Evolutionary conservation across 1,139 yeast species (phyloP).

Genomic region (Yamadazyma dushanensis): DNA sequence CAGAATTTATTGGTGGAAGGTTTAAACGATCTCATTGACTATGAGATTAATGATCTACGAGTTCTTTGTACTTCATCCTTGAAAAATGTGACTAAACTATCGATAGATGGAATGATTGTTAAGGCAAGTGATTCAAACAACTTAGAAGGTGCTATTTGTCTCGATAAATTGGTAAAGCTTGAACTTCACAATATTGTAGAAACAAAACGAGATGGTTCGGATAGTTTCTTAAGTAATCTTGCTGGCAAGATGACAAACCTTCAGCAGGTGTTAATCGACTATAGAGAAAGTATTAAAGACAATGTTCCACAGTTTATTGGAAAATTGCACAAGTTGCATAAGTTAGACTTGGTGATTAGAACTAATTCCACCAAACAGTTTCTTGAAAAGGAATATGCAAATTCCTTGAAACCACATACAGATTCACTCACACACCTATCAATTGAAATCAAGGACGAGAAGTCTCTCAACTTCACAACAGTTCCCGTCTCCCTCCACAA

Average conservation of each 20-base stretch:
- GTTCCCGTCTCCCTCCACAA: slow-evolving; percentile 24
- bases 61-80: slow-evolving; percentile 9
- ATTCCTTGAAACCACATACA: slow-evolving; percentile 16
- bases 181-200: slow-evolving; percentile 32
- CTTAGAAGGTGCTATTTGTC: slow-evolving; percentile 22
- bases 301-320: slow-evolving; percentile 40
- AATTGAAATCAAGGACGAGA: slow-evolving; percentile 41
- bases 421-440: slow-evolving; percentile 34
- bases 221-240: slow-evolving; percentile 25
- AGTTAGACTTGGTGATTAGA: slow-evolving; percentile 44
- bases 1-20: slow-evolving; percentile 5
- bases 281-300: slow-evolving; percentile 45
- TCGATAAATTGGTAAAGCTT: slow-evolving; percentile 22
- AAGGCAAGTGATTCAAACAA: slow-evolving; percentile 23
- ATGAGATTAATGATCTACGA: slow-evolving; percentile 9
- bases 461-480: slow-evolving; percentile 26
- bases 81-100: slow-evolving; percentile 21
- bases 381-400: slow-evolving; percentile 7
- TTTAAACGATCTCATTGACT: slow-evolving; percentile 6
- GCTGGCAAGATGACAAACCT: slow-evolving; percentile 26
- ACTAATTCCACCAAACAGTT: slow-evolving; percentile 36
- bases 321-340: slow-evolving; percentile 16
- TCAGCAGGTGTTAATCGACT: slow-evolving; percentile 39
- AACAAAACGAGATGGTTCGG: slow-evolving; percentile 16
- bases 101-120: slow-evolving; percentile 29